phyloP scores from a whole-genome alignment of 129 eudicot genomes.

The Centella asiatica region DNA sequence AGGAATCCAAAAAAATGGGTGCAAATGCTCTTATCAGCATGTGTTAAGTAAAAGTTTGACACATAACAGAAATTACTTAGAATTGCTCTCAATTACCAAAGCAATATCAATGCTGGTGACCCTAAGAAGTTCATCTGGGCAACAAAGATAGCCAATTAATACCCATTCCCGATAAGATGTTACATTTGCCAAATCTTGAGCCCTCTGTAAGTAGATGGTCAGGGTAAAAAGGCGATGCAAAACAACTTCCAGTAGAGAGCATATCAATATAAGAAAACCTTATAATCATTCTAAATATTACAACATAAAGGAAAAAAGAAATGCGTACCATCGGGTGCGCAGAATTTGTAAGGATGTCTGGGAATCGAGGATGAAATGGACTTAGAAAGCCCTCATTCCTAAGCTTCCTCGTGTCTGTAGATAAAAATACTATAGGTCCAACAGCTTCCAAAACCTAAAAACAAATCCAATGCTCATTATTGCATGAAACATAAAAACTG shows the following conservation, averaged over 20 bases:
- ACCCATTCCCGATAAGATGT: conserved; percentile 98
- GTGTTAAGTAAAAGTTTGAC: background rate
- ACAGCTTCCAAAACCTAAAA: conserved; percentile 94
- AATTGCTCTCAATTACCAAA: conserved; percentile 44
- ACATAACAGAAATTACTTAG: conserved; percentile 3
- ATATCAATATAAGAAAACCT: background rate
- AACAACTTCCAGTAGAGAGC: background rate
- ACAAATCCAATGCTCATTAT: conserved; percentile 8
- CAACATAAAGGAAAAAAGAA: conserved; percentile 3
- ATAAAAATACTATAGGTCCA: conserved; percentile 83
- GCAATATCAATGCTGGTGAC: conserved; percentile 99
- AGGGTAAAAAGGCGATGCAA: conserved; percentile 8
- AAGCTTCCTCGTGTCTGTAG: conserved; percentile 96
- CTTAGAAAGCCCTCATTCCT: conserved; percentile 98
- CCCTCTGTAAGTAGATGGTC: conserved; percentile 47
- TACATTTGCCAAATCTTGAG: conserved; percentile 97
- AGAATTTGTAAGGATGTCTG: conserved; percentile 95
- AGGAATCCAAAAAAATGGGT: conserved; percentile 13
- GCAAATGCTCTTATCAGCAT: background rate
- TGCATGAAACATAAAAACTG: background rate
- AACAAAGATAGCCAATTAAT: conserved; percentile 91
- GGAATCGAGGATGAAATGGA: conserved; percentile 99
- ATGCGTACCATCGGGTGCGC: conserved; percentile 92
- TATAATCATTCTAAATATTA: conserved; percentile 1
- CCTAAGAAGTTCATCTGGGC: conserved; percentile 98